Percentiles rank a stretch among this genome's conserved stretches.
These are phyloP conservation scores for Kokia cookei DNA, from an alignment of 441 rosid genomes.

Conservation along the genomic window DNA sequence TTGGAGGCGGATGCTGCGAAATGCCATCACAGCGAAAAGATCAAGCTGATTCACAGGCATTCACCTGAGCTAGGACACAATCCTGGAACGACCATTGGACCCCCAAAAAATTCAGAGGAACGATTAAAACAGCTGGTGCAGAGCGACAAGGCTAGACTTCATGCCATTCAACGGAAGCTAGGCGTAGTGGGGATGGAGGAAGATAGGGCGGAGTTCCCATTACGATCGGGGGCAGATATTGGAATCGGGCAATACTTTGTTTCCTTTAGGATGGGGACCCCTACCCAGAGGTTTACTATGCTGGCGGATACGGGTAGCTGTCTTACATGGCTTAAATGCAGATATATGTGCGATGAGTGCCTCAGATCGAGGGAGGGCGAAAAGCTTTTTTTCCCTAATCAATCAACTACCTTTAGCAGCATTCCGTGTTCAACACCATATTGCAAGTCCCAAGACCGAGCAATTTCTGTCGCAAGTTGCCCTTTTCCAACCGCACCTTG, in stretches of 20 bases:
- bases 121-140: constrained; percentile 9
- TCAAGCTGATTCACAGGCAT: constrained; percentile 24
- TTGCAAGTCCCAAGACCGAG: no score
- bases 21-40: background rate
- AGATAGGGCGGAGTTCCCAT: background rate
- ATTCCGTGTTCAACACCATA: no score
- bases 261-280: constrained; percentile 23
- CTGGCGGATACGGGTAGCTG: constrained; percentile 25
- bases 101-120: constrained; percentile 7
- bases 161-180: background rate
- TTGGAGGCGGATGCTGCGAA: no score
- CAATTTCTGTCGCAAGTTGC: no score
- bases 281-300: constrained; percentile 22
- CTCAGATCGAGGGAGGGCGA: background rate
- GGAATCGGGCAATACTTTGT: constrained; percentile 25
- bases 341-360: background rate
- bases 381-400: constrained; percentile 10
- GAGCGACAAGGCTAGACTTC: constrained; percentile 13
- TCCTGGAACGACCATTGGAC: background rate
- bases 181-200: background rate
- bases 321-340: constrained; percentile 29
- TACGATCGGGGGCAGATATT: constrained; percentile 17
- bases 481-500: no score
- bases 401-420: constrained; percentile 14
- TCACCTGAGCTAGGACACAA: constrained; percentile 9